A percentile compares a stretch with the other conserved stretches of the same genome.
These are phyloP conservation scores for Paragyromitra xinjiangensis DNA, from an alignment of 495 filamentous ascomycete genomes.

Conservation along the genomic window DNA sequence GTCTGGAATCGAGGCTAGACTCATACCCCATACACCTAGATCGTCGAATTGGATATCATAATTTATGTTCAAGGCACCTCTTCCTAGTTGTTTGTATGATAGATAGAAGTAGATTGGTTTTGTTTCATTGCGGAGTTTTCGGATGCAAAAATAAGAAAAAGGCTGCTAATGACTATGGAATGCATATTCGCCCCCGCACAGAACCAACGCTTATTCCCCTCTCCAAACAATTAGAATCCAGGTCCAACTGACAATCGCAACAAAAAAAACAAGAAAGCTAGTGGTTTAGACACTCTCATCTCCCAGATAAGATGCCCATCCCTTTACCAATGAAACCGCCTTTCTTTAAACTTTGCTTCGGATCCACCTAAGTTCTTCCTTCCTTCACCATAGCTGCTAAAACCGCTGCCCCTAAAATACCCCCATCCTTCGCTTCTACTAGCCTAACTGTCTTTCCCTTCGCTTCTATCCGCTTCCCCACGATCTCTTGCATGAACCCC, in stretches of 20 bases:
- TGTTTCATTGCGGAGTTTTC: neutral
- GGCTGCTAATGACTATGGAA: neutral
- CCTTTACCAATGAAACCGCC: neutral
- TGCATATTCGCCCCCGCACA: neutral
- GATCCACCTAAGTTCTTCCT: constrained; percentile 40
- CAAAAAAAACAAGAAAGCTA: neutral
- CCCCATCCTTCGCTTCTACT: constrained; percentile 65
- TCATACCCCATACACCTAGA: no score
- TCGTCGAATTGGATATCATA: no score
- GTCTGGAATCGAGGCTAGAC: no score
- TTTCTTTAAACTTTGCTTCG: neutral
- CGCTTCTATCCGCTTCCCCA: constrained; percentile 51
- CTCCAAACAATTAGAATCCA: neutral
- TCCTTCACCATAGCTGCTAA: constrained; percentile 64
- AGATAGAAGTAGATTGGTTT: neutral
- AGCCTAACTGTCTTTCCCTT: constrained; percentile 59
- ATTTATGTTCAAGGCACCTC: neutral
- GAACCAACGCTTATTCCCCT: neutral
- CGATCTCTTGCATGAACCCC: constrained; percentile 62
- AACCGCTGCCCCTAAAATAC: constrained; percentile 68
- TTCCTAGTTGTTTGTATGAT: neutral
- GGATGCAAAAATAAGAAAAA: neutral
- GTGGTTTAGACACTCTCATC: neutral
- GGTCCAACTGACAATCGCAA: neutral
- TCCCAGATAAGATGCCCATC: constrained; percentile 9